phyloP scores from a whole-genome alignment of 2,329 filamentous ascomycete species.

The Fusarium pseudoanthophilum region DNA sequence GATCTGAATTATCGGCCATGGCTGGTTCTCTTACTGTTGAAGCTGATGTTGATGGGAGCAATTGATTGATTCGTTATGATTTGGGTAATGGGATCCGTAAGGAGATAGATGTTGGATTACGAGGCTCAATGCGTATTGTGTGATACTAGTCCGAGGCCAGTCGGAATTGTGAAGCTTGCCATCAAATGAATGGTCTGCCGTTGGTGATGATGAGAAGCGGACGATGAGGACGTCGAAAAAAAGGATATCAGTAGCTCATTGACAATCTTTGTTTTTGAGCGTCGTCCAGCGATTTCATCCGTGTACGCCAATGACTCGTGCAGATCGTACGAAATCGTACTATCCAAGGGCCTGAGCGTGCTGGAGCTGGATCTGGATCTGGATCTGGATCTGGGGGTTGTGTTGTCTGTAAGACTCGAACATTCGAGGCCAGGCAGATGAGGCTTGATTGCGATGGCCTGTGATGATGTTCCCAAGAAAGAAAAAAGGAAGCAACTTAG shows the following conservation, averaged over 20 bases:
- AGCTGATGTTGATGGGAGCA: background rate
- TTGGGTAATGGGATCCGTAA: background rate
- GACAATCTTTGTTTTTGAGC: constrained; percentile 1
- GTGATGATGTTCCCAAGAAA: background rate
- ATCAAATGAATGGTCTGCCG: constrained; percentile 1
- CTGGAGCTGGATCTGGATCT: background rate
- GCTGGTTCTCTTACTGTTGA: constrained; percentile 2
- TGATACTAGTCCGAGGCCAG: constrained; percentile 14
- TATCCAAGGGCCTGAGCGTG: constrained; percentile 7
- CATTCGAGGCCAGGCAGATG: background rate
- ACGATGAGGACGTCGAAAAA: background rate
- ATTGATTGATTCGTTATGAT: background rate
- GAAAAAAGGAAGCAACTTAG: background rate
- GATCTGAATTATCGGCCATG: constrained; percentile 17
- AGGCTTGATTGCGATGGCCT: background rate
- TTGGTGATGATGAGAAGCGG: background rate
- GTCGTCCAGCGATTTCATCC: constrained; percentile 15
- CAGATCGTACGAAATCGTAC: constrained; percentile 1
- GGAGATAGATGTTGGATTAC: background rate
- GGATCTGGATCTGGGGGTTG: background rate
- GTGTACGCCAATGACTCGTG: constrained; percentile 23
- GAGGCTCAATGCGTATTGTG: background rate
- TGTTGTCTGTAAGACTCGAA: background rate
- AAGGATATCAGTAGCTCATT: background rate
- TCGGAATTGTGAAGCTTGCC: constrained; percentile 1